Evolutionary conservation across 345 rosid genomes (phyloP).

Genomic region (Citrus cavaleriei): DNA sequence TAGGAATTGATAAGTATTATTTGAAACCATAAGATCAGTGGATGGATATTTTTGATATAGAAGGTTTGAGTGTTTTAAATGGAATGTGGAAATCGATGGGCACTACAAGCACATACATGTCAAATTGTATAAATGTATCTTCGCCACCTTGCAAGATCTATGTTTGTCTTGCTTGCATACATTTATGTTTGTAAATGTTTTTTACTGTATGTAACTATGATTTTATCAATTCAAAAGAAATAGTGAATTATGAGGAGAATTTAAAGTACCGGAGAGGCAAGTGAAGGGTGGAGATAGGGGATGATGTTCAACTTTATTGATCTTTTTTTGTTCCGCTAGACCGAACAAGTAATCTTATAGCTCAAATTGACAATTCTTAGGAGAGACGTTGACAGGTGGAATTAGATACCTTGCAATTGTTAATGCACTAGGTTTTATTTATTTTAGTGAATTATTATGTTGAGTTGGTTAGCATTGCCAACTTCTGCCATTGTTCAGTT

Average conservation of each 20-base stretch:
- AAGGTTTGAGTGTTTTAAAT: background rate
- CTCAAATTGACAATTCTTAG: background rate
- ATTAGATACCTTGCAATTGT: background rate
- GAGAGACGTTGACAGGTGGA: background rate
- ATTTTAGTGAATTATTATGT: background rate
- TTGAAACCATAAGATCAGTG: background rate
- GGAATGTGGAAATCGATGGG: background rate
- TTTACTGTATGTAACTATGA: background rate
- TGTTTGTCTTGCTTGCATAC: background rate
- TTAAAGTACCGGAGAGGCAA: background rate
- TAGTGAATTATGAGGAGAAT: background rate
- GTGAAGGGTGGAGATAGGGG: background rate
- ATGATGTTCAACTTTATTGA: background rate
- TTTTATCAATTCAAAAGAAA: background rate
- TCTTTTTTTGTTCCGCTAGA: background rate
- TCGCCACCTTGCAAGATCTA: background rate
- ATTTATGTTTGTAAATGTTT: background rate
- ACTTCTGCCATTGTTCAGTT: background rate
- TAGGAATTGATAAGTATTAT: background rate
- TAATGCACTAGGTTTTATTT: background rate
- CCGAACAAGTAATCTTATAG: background rate
- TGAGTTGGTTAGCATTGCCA: background rate
- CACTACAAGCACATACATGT: background rate
- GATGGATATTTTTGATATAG: background rate
- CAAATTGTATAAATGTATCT: background rate